Percentiles rank a stretch among this genome's conserved stretches.
Conservation (phyloP, 352 stramenopile genomes). For the Globisporangium paddicum region DNA sequence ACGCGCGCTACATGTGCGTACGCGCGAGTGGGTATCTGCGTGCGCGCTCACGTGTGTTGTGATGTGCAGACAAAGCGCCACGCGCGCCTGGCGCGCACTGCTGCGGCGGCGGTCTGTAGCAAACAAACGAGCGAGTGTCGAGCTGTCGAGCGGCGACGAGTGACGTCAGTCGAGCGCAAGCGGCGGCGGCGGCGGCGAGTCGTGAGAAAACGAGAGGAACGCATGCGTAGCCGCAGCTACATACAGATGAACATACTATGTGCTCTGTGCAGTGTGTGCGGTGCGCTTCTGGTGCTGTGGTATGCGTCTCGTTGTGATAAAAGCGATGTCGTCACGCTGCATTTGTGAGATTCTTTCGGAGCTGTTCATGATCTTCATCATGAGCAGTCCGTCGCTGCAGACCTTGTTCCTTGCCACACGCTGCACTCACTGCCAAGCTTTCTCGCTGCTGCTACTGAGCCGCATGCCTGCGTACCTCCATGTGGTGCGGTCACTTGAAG, state of each 20-base stretch:
- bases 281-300: too few relatives aligned
- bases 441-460: neutral
- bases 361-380: neutral
- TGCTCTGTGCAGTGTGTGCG: too few relatives aligned
- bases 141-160: neutral
- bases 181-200: neutral
- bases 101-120: neutral
- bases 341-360: neutral
- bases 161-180: slow-evolving; percentile 3
- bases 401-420: neutral
- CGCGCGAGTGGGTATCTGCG: neutral
- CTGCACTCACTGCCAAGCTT: neutral
- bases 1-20: neutral
- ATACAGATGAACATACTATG: neutral
- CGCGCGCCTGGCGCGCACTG: neutral
- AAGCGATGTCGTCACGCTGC: neutral
- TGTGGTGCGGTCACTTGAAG: neutral
- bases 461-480: neutral
- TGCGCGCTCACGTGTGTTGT: neutral
- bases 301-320: neutral
- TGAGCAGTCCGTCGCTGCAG: neutral
- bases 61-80: neutral
- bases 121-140: neutral
- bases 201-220: neutral
- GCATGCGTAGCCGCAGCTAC: neutral